These are phyloP conservation scores for Mychonastes homosphaera DNA, from an alignment of 139 green algal genomes.

Conservation along the genomic window DNA sequence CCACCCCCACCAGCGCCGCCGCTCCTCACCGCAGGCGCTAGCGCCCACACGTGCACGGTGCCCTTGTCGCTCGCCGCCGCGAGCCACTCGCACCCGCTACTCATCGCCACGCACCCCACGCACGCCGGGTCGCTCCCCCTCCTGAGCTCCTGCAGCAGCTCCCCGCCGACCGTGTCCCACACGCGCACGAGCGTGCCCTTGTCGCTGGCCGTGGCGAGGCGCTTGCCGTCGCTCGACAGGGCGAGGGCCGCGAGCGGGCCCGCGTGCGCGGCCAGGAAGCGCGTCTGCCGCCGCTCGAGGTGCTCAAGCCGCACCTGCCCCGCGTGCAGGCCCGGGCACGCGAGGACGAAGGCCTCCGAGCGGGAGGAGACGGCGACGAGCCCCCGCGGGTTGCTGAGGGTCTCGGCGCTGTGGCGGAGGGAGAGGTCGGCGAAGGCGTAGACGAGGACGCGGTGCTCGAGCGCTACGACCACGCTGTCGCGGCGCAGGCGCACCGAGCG, in stretches of 20 bases:
- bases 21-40: conserved; percentile 44
- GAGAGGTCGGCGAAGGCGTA: conserved; percentile 83
- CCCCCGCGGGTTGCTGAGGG: conserved; percentile 68
- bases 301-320: conserved; percentile 92
- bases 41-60: conserved; percentile 78
- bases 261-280: conserved; percentile 85
- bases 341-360: conserved; percentile 72
- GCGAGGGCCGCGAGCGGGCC: conserved; percentile 57
- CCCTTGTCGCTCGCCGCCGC: conserved; percentile 82
- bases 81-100: conserved; percentile 62
- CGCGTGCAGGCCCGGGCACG: conserved; percentile 80
- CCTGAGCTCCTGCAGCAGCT: conserved; percentile 80
- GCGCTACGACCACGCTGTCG: conserved; percentile 84
- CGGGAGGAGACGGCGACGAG: conserved; percentile 73
- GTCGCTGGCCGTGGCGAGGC: conserved; percentile 80
- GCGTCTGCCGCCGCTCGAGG: conserved; percentile 77
- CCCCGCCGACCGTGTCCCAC: conserved; percentile 73
- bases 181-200: conserved; percentile 86
- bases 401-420: conserved; percentile 87
- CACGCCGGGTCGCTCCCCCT: conserved; percentile 71
- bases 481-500: conserved; percentile 71
- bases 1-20: background rate
- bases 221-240: conserved; percentile 68
- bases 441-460: conserved; percentile 87
- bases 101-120: conserved; percentile 81